These are phyloP conservation scores for Pneumocystis jirovecii DNA, from an alignment of 1,139 yeast genomes.

Conservation along the genomic window DNA sequence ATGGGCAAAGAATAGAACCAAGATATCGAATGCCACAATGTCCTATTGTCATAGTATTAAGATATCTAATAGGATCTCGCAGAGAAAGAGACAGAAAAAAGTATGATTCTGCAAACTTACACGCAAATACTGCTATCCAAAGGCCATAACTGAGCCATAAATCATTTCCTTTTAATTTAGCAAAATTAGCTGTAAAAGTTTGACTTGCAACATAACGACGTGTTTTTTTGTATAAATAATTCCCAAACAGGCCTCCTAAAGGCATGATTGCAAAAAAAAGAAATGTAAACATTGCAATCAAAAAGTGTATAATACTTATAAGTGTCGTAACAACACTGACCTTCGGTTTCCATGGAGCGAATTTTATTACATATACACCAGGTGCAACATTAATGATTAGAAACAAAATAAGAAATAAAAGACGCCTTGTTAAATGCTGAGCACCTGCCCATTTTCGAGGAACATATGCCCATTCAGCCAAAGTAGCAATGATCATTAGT, in stretches of 20 bases:
- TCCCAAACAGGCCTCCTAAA: conserved; percentile 87
- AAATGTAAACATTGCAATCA: conserved; percentile 71
- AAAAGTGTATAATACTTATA: conserved; percentile 78
- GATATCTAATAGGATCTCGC: conserved; percentile 81
- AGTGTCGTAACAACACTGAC: conserved; percentile 63
- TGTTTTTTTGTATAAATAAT: conserved; percentile 75
- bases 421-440: conserved; percentile 82
- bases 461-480: conserved; percentile 89
- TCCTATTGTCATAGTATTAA: conserved; percentile 44
- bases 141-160: conserved; percentile 92
- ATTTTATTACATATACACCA: conserved; percentile 69
- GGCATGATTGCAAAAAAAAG: conserved; percentile 90
- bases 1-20: conserved; percentile 55
- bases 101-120: conserved; percentile 81
- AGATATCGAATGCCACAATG: conserved; percentile 91
- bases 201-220: conserved; percentile 88
- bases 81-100: conserved; percentile 79
- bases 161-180: conserved; percentile 68
- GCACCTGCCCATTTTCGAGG: conserved; percentile 99
- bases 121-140: conserved; percentile 79
- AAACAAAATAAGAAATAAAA: conserved; percentile 54
- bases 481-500: conserved; percentile 74
- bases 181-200: conserved; percentile 87
- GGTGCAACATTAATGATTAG: conserved; percentile 69
- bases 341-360: conserved; percentile 44